Percentiles rank a stretch among this genome's conserved stretches.
Evolutionary conservation across 2,329 filamentous ascomycete species (phyloP).

Genomic region (Hansfordia pulvinata): DNA sequence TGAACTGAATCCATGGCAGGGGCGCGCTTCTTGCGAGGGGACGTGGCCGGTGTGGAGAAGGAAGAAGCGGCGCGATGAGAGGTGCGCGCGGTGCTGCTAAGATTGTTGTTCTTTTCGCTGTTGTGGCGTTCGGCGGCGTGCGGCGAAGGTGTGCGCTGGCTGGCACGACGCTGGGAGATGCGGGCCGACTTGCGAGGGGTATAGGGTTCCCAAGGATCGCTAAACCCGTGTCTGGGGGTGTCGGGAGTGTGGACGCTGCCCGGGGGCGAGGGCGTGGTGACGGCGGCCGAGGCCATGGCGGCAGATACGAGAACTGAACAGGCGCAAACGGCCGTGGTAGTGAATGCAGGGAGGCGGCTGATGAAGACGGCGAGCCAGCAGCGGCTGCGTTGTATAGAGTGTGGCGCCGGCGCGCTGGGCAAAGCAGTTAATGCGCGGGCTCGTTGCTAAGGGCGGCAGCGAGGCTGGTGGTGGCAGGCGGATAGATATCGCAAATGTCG

Average conservation of each 20-base stretch:
- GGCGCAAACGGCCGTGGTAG: too few species aligned
- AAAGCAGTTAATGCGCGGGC: too few species aligned
- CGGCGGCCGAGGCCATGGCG: constrained; percentile 22
- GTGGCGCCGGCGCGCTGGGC: too few species aligned
- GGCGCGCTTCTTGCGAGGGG: constrained; percentile 36
- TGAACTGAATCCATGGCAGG: constrained; percentile 31
- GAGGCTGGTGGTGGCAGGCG: too few species aligned
- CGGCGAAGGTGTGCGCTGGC: constrained; percentile 43
- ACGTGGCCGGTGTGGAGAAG: constrained; percentile 28
- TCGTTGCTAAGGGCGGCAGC: too few species aligned
- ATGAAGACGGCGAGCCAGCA: too few species aligned
- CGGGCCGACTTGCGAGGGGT: constrained; percentile 57
- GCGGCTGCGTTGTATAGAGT: too few species aligned
- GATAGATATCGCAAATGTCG: too few species aligned
- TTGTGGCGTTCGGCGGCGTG: constrained; percentile 14
- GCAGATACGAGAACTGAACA: too few species aligned
- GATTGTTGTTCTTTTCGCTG: constrained; percentile 8
- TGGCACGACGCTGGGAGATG: constrained; percentile 40
- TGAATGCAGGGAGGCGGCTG: too few species aligned
- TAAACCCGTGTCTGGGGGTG: constrained; percentile 53
- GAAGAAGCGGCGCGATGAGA: constrained; percentile 5
- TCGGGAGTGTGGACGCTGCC: constrained; percentile 49
- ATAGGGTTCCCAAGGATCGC: constrained; percentile 60
- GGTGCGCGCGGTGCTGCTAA: too few species aligned
- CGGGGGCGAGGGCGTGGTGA: constrained; percentile 48